Evolutionary conservation across 345 rosid genomes (phyloP).

Genomic region (Acer campestre): DNA sequence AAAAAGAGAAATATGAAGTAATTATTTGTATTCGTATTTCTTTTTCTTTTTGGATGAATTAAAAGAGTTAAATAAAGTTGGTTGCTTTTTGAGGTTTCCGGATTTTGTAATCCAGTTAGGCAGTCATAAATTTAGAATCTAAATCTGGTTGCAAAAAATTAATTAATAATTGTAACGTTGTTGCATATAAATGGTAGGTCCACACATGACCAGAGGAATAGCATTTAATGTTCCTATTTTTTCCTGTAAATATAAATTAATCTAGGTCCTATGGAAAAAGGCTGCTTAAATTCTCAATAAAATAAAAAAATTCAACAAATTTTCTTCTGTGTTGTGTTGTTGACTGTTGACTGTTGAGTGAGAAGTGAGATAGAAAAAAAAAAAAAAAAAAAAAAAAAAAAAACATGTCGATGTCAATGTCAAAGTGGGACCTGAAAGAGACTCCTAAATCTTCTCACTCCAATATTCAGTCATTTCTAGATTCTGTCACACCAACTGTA

Average conservation of each 20-base stretch:
- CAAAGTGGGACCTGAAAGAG: not conserved
- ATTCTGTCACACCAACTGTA: not conserved
- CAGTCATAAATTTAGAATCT: not conserved
- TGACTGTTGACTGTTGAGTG: not conserved
- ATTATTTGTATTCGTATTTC: too few relatives aligned
- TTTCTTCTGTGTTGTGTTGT: not conserved
- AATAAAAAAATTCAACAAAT: too few relatives aligned
- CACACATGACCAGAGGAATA: not conserved
- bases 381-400: not conserved
- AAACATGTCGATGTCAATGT: not conserved
- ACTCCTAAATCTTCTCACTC: not conserved
- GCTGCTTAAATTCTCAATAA: not conserved
- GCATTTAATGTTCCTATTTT: not conserved
- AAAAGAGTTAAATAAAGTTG: too few relatives aligned
- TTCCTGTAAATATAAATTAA: not conserved
- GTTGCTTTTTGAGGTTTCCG: too few relatives aligned
- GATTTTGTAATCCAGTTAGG: not conserved
- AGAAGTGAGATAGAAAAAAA: not conserved
- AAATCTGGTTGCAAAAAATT: not conserved
- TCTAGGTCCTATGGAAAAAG: too few relatives aligned
- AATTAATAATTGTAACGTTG: not conserved
- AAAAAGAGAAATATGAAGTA: too few relatives aligned
- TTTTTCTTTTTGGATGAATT: not conserved
- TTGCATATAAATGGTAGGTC: not conserved
- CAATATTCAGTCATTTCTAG: conserved; percentile 9